A percentile compares a stretch with the other conserved stretches of the same genome.
phyloP scores from a whole-genome alignment of 352 stramenopile species.

The Phytophthora meadii region DNA sequence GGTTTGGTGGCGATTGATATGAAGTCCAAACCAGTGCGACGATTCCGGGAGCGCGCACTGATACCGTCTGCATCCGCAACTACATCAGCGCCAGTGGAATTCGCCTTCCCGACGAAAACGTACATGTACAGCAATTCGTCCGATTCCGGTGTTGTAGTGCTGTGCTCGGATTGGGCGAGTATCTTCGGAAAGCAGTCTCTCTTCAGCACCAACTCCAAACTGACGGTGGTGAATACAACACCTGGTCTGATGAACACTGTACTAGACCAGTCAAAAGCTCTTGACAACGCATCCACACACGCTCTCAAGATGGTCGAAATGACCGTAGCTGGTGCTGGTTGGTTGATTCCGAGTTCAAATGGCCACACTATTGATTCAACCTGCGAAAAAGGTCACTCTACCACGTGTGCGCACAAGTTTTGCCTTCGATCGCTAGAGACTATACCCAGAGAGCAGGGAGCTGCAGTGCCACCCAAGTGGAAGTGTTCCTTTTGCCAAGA shows the following conservation, averaged over 20 bases:
- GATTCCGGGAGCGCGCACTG: conserved; percentile 28
- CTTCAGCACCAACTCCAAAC: conserved; percentile 45
- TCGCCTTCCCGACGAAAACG: conserved; percentile 46
- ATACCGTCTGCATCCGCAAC: conserved; percentile 8
- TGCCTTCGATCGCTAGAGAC: conserved; percentile 36
- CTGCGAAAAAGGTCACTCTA: conserved; percentile 56
- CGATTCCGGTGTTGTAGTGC: conserved; percentile 41
- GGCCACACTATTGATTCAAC: conserved; percentile 40
- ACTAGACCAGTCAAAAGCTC: conserved; percentile 13
- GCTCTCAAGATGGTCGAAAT: conserved; percentile 35
- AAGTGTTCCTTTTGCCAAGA: conserved; percentile 62
- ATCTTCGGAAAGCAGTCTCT: conserved; percentile 72
- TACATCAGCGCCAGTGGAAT: conserved; percentile 19
- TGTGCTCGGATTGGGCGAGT: conserved; percentile 72
- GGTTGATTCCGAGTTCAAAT: conserved; percentile 49
- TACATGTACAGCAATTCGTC: conserved; percentile 19
- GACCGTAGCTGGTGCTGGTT: conserved; percentile 47
- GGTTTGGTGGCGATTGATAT: conserved; percentile 62
- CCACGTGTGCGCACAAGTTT: conserved; percentile 49
- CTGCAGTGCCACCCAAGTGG: conserved; percentile 38
- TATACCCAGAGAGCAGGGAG: conserved; percentile 7
- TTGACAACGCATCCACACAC: conserved; percentile 5
- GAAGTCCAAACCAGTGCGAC: conserved; percentile 28
- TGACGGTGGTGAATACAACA: conserved; percentile 58
- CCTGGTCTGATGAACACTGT: conserved; percentile 49